Conservation (phyloP, 345 rosid species). For the Passiflora organensis region DNA sequence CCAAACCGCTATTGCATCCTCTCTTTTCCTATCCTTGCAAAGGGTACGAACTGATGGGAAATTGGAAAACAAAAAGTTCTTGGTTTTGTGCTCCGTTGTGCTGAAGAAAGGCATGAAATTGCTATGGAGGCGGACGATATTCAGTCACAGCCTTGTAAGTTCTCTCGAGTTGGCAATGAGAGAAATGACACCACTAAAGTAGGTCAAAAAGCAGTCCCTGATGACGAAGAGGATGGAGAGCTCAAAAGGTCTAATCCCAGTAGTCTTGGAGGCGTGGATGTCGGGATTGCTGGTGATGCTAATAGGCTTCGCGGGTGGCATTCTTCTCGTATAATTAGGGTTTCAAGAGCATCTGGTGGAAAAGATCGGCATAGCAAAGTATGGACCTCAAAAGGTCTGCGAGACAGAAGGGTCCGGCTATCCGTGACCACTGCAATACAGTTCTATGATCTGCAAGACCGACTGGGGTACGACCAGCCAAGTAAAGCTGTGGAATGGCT, state of each 20-base stretch:
- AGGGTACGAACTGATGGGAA: neutral
- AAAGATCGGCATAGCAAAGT: conserved; percentile 99
- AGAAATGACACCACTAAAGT: conserved; percentile 32
- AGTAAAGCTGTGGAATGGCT: conserved; percentile 98
- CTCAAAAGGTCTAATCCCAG: conserved; percentile 32
- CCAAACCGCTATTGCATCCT: neutral
- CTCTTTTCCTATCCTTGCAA: conserved; percentile 7
- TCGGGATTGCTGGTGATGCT: conserved; percentile 7
- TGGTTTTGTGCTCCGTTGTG: conserved; percentile 19
- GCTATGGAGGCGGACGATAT: conserved; percentile 80
- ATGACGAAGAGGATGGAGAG: conserved; percentile 51
- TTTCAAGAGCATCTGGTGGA: conserved; percentile 93
- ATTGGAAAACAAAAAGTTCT: conserved; percentile 14
- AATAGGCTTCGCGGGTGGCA: conserved; percentile 51
- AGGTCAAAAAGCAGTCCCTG: conserved; percentile 34
- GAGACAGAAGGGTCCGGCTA: conserved; percentile 86
- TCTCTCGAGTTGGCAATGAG: conserved; percentile 52
- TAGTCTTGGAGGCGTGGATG: conserved; percentile 22
- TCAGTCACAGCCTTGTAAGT: conserved; percentile 54
- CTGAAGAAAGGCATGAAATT: conserved; percentile 64
- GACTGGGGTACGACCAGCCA: conserved; percentile 92
- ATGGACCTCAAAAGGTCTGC: conserved; percentile 79
- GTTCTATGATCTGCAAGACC: conserved; percentile 89
- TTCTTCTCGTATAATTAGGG: conserved; percentile 86
- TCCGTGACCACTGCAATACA: conserved; percentile 90